Evolutionary conservation across 1,284 basidiomycete genomes (phyloP), one percentile per base, ranked within the genome.

Genomic region (Sphagnurus paluster): DNA sequence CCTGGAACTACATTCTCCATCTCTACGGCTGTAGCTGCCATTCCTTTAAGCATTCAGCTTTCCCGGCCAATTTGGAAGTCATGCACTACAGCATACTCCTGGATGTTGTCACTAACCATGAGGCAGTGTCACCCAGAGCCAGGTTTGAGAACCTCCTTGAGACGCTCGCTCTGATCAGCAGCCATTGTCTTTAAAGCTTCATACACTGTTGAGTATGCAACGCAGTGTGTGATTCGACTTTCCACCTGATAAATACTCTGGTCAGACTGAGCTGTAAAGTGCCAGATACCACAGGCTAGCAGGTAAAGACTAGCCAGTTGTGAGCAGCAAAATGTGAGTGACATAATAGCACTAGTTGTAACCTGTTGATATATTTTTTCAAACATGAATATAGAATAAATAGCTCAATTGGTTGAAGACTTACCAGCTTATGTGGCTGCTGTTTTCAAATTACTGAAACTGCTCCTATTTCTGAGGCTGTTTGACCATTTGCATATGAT

Each of bases 11-110:
- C 26, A 25, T 45, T 37, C 20, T 39, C 28, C 44, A 45, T 25
- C 25, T 30, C 16, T 11, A 45, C 37, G 9, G 19, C 35, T 4
- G 54, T 59, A 7, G 37, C 57, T 2, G 56, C 55, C 10, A 59
- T 25, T 0, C 60, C 60, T 26, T 55, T 59, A n/a, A 54, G 54
- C 36, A 62, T 45, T 21, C 45, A 36, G 25, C 53, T 60, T 32
- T 56, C 49, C 4, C 48, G 39, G 5, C 60, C 57, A 33, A 62
- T 55, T 6, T 39, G 44, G 21, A 24, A 42, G 39, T 60, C 57
- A 14, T 47, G 44, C 33, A 49, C 54, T 5, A 42, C 9, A 2
- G 43, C 39, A 42, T 59, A 62, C 14, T 50, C 56, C 39, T 60
- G 59, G 5, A 57, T 54, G 38, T 62, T 62, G 30, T 62, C 53